Evolutionary conservation across 306 rosid genomes (phyloP).

Genomic region (Abrus precatorius): DNA sequence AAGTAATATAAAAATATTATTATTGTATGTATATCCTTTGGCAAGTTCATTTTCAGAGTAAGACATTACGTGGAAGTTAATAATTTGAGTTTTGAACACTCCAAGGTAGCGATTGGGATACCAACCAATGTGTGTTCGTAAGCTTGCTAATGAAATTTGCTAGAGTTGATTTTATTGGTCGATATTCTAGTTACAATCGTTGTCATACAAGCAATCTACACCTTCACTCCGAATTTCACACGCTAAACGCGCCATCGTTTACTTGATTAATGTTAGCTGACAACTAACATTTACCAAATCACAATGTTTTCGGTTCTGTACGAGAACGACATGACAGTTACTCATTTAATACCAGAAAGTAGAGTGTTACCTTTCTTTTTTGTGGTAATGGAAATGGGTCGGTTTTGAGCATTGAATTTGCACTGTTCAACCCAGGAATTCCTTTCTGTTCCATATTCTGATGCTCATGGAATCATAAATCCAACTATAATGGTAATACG

Average conservation of each 20-base stretch:
- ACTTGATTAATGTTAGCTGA: neutral
- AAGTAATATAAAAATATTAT: too few relatives aligned
- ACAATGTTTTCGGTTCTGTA: neutral
- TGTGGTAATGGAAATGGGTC: neutral
- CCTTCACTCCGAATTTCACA: neutral
- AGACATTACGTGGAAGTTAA: neutral
- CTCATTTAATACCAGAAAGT: constrained; percentile 28
- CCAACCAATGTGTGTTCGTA: neutral
- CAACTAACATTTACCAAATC: constrained; percentile 28
- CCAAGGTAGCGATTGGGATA: neutral
- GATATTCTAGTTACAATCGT: constrained; percentile 18
- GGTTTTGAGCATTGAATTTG: neutral
- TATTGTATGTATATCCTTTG: neutral
- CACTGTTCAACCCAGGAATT: neutral
- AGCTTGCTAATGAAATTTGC: neutral
- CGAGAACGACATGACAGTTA: neutral
- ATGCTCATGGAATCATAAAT: neutral
- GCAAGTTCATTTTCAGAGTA: neutral
- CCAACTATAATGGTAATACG: neutral
- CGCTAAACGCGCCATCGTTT: constrained; percentile 30
- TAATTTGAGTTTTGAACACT: constrained; percentile 19
- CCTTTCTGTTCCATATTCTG: neutral
- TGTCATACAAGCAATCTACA: neutral
- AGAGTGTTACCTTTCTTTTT: neutral
- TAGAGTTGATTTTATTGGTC: constrained; percentile 4